A percentile compares a stretch with the other conserved stretches of the same genome.
Evolutionary conservation across 2,329 filamentous ascomycete genomes (phyloP).

Genomic region (Metarhizium guizhouense): DNA sequence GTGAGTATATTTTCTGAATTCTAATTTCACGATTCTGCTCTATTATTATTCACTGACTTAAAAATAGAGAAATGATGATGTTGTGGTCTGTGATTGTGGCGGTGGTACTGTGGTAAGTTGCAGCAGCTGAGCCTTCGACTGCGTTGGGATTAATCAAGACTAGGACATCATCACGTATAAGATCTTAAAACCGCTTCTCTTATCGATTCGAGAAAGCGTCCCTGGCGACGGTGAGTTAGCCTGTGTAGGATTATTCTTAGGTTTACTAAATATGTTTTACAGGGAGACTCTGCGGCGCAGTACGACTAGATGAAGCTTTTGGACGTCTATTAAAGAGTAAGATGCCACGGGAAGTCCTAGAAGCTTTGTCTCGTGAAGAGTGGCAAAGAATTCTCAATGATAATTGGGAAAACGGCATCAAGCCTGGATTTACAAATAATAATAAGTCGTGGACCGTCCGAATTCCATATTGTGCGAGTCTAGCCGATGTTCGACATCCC

Average conservation of each 20-base stretch:
- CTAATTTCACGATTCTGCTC: too few species aligned
- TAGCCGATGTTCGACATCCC: background rate
- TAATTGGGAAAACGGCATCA: slow-evolving; percentile 19
- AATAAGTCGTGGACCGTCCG: slow-evolving; percentile 8
- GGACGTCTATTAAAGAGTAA: slow-evolving; percentile 15
- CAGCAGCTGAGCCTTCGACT: background rate
- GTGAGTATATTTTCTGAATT: too few species aligned
- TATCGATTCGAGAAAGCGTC: slow-evolving; percentile 26
- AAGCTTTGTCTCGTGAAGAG: background rate
- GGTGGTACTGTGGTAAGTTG: slow-evolving; percentile 24
- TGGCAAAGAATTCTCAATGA: slow-evolving; percentile 12
- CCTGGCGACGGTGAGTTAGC: slow-evolving; percentile 29
- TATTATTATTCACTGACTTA: slow-evolving; percentile 1
- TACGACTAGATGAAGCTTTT: slow-evolving; percentile 31
- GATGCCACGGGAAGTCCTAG: slow-evolving; percentile 6
- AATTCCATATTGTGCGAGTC: slow-evolving; percentile 7
- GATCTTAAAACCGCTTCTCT: slow-evolving; percentile 13
- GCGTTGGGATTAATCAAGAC: background rate
- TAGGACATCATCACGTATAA: slow-evolving; percentile 34
- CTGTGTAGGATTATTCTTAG: too few species aligned
- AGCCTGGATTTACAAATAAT: slow-evolving; percentile 13
- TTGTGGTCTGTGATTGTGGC: slow-evolving; percentile 27
- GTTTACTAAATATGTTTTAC: too few species aligned
- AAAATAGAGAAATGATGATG: slow-evolving; percentile 11
- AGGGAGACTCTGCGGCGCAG: slow-evolving; percentile 29